phyloP scores from a whole-genome alignment of 73 alveolate genomes.

The Tetrahymena borealis region DNA sequence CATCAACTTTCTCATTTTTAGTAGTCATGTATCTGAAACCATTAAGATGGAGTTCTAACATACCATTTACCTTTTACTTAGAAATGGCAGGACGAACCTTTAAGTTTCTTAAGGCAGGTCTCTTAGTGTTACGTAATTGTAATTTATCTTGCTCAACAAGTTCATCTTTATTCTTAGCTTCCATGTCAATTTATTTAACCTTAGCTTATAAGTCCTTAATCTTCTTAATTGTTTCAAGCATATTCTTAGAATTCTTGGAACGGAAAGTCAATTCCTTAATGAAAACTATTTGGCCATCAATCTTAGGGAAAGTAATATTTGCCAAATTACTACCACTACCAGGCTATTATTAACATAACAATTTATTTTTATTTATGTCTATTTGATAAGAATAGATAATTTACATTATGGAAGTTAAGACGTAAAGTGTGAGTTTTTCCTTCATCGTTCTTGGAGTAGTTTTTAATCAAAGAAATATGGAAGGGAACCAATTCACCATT shows the following conservation, averaged over 20 bases:
- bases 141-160: conserved; percentile 23
- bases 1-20: conserved; percentile 80
- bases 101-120: conserved; percentile 64
- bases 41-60: conserved; percentile 82
- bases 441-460: conserved; percentile 76
- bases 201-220: conserved; percentile 44
- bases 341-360: not conserved
- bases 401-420: conserved; percentile 74
- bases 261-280: conserved; percentile 76
- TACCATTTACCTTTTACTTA: conserved; percentile 80
- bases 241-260: conserved; percentile 19
- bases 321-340: conserved; percentile 1
- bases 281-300: conserved; percentile 72
- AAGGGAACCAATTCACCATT: conserved; percentile 71
- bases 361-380: not conserved
- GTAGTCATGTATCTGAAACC: conserved; percentile 83
- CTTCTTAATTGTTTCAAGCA: conserved; percentile 9
- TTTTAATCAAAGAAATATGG: conserved; percentile 84
- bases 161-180: conserved; percentile 72
- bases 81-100: conserved; percentile 77
- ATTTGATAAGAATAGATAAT: conserved; percentile 21
- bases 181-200: conserved; percentile 58
- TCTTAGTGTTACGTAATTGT: conserved; percentile 10
- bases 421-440: conserved; percentile 67
- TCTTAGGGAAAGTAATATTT: conserved; percentile 62